Evolutionary conservation across 2,329 filamentous ascomycete genomes (phyloP), one percentile per base, ranked within the genome.

Genomic region (Ceratocystis alfenasii): DNA sequence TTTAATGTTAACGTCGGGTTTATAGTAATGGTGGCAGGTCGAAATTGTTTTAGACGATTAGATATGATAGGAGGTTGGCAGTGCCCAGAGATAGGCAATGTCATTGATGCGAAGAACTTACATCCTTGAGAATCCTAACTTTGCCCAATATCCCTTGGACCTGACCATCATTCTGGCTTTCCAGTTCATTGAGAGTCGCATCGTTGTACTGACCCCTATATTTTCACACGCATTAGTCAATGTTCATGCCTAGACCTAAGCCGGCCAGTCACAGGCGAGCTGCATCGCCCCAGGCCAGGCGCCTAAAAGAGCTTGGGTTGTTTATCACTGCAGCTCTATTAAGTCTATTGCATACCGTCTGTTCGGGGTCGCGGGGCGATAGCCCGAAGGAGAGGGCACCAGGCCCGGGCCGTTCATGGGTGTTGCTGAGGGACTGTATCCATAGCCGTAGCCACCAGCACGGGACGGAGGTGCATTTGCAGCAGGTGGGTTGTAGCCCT

Each of bases 131-230:
- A 78, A 91, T 85, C 78, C 83, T 86, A 68, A 97, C 93, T 76
- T 96, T 96, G 70, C 88, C 88, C 70, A 90, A 82, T 73, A 96
- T 92, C n/a, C 91, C 90, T 68, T 90, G 88, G 10, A 96, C 87
- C 72, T 96, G 87, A 67, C 85, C 81, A 71, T 96, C 92, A 74
- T 97, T 97, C 78, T 99, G 94, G 72, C 89, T 93, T 79, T 99
- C 94, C 68, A 99, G 82, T 77, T 95, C 91, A 74, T 90, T 90
- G 64, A 99, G 82, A 61, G 96, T 90, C 22, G 92, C 89, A 72
- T 95, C 88, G 73, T 88, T 93, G 75, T 97, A 97, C 75, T 96
- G 92, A 15, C 93, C 93, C 73, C 87, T 90, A 70, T 70, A 7
- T 33, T 36, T 50, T 6, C 17, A 25, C 30, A 59, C 64, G 22